Evolutionary conservation across 768 basidiomycete genomes (phyloP), one percentile per base, ranked within the genome.

Genomic region (Suillus alpinus): DNA sequence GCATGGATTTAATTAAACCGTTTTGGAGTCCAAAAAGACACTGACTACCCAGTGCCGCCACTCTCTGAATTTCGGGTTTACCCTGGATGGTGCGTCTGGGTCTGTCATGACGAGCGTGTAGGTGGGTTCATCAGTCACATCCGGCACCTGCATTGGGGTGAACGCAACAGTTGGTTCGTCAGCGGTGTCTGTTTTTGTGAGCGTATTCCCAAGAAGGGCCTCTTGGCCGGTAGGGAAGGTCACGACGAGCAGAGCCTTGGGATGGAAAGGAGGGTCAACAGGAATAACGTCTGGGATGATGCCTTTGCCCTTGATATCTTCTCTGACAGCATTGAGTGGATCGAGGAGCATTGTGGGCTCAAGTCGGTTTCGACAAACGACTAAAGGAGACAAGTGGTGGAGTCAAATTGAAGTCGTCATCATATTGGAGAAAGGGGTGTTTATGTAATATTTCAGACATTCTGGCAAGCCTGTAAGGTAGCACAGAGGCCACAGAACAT

Each of bases 31-130:
- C 16, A 37, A 37, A 20, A 26, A 18, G 4, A 10, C 1, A 65
- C 78, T 68, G 62, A 85, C 82, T 39, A 86, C 71, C 84, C 83
- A 85, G 59, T 86, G 85, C 49, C 84, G 76, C 75, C 82, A 86
- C 62, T 84, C 68, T 0, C 79, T 74, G 67, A 74, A 82, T 64
- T 76, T 81, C 0, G 81, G 83, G 40, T 83, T 76, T 7, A 63
- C 68, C 50, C 80, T 71, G 1, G 81, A 83, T 0, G 84, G 85
- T 3, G 85, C 85, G 60, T 86, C 85, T 2, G 84, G 85, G 65
- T 86, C 85, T 3, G 80, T 79, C 81, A 85, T 80, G 37, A 83
- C 81, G 39, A 85, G 71, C 8, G 85, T 84, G 62, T 83, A 85
- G 4, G 75, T 75, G 8, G 73, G 62, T 37, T 78, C 76, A 1